phyloP scores from a whole-genome alignment of 2,329 filamentous ascomycete species.

The Trichoderma asperellum region DNA sequence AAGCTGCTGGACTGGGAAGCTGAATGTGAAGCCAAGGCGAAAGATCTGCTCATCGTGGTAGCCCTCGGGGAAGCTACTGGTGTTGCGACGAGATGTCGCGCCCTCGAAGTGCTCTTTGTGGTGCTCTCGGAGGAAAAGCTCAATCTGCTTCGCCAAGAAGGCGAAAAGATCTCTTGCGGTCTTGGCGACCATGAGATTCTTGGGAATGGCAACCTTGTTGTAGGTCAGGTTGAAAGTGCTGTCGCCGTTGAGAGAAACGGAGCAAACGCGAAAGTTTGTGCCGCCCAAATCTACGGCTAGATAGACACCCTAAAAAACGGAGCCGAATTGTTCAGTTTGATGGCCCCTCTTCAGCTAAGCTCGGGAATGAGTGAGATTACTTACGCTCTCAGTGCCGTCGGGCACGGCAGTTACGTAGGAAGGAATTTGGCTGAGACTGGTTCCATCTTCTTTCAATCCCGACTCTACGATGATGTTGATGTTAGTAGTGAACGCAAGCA shows the following conservation, averaged over 20 bases:
- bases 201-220: conserved; percentile 89
- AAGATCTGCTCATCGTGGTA: conserved; percentile 78
- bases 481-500: conserved; percentile 28
- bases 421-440: conserved; percentile 91
- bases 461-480: conserved; percentile 60
- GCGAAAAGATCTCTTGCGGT: conserved; percentile 85
- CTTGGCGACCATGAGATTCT: conserved; percentile 86
- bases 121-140: conserved; percentile 82
- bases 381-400: conserved; percentile 95
- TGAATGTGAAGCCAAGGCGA: conserved; percentile 97
- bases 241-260: conserved; percentile 89
- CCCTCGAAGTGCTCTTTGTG: conserved; percentile 84
- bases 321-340: neutral
- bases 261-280: conserved; percentile 98
- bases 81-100: conserved; percentile 66
- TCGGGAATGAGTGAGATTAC: neutral
- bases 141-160: conserved; percentile 92
- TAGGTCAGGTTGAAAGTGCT: conserved; percentile 93
- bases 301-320: conserved; percentile 73
- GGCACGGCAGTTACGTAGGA: conserved; percentile 95
- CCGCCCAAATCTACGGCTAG: conserved; percentile 97
- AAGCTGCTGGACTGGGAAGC: conserved; percentile 91
- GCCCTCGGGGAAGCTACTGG: conserved; percentile 60
- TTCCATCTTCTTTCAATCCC: conserved; percentile 76
- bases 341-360: neutral